Evolutionary conservation across 108 stramenopile genomes (phyloP).

Genomic region (Asterionellopsis glacialis): DNA sequence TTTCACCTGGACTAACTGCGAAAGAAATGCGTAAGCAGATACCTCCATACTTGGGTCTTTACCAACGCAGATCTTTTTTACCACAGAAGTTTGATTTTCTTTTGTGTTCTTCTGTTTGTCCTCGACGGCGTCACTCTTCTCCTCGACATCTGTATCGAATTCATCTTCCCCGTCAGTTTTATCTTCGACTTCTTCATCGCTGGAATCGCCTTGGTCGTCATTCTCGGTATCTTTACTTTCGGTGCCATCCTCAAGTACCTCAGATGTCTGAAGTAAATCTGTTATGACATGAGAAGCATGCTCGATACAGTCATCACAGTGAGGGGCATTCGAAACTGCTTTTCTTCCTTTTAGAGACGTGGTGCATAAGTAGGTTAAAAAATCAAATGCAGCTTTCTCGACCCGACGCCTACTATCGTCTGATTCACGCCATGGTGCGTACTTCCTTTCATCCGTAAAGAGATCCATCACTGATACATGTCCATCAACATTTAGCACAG

Average conservation of each 20-base stretch:
- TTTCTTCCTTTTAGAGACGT: conserved; percentile 29
- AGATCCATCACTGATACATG: conserved; percentile 51
- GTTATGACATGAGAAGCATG: conserved; percentile 27
- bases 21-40: too few relatives aligned
- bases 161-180: conserved; percentile 4
- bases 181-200: conserved; percentile 7
- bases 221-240: not conserved
- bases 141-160: not conserved
- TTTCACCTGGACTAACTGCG: too few relatives aligned
- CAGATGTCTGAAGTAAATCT: not conserved
- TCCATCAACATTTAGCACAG: conserved; percentile 58
- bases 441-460: conserved; percentile 25
- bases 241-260: not conserved
- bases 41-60: too few relatives aligned
- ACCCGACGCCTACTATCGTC: conserved; percentile 4
- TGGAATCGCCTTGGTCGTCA: not conserved
- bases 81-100: too few relatives aligned
- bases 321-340: conserved; percentile 20
- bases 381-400: conserved; percentile 31
- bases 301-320: conserved; percentile 21
- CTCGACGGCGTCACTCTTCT: not conserved
- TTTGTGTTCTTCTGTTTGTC: too few relatives aligned
- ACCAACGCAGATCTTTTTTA: too few relatives aligned
- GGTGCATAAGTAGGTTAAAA: conserved; percentile 29
- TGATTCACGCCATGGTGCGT: conserved; percentile 3